Evolutionary conservation across 2,329 filamentous ascomycete species (phyloP), one percentile per base, ranked within the genome.

Genomic region (Ploettnerulaceae sp.): DNA sequence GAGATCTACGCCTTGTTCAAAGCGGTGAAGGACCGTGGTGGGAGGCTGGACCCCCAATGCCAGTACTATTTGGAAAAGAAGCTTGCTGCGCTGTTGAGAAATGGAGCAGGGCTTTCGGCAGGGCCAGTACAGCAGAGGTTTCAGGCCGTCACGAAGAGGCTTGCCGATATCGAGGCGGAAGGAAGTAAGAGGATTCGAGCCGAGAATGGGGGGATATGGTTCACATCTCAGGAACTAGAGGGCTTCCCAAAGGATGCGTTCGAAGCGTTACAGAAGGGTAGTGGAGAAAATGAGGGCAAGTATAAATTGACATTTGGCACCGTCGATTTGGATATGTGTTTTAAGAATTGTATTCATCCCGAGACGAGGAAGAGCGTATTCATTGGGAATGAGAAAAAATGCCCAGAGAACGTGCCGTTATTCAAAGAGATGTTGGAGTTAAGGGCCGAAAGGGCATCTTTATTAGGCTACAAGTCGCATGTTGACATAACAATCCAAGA

Each of bases 391-490:
- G 40, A 44, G 29, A 64, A 73, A 72, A 58, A 70, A 67, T 59
- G 71, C 56, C 67, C 64, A 73, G 33, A 79, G 51, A 91, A 90
- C 60, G 73, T 81, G 2, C 72, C 77, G 0, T 69, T 89, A 7
- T 89, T 91, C 71, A 79, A 77, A 53, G 84, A 89, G 60, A 77
- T 84, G 17, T 72, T 90, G 42, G 66, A 81, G 8, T 75, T 90
- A 18, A 81, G 86, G 8, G 84, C 89, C 54, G 84, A 90, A 65
- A 81, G 78, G 7, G 86, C 86, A 7, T 77, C 82, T 25, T 71
- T 90, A 33, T 71, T 90, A 1, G 84, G 85, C 8, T 90, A 88
- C 64, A 72, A 77, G 5, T 81, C 86, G 59, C 84, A 90, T 61
- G 85, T 86, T 18, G 75, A 79, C 39, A 80, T 34, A 9, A 21